Evolutionary conservation across 129 eudicot genomes (phyloP), one percentile per base, ranked within the genome.

Genomic region (Helichrysum umbraculigerum): DNA sequence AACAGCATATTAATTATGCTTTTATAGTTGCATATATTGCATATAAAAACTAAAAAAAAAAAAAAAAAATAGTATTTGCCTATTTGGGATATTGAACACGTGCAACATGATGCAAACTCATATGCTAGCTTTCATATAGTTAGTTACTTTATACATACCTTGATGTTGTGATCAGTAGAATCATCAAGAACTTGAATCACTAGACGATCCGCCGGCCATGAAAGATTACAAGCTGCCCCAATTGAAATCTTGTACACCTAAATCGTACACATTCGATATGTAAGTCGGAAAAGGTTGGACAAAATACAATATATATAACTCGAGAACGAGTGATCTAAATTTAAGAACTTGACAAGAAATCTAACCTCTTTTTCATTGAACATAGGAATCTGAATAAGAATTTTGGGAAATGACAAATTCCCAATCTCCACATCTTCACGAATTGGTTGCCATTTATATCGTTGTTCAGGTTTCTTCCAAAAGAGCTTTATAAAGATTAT

Each of bases 111-210:
- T 42, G 50, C 50, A 42, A 42, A 42, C 50, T 42, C 50, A 11
- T 41, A 41, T 42, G 50, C 3, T 42, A 42, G 41, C 51, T 52
- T 72, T 34, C 34, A 30, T 28, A 73, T 32, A 54, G 2, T 42
- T 42, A 11, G 50, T 25, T 25, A 25, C 0, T 25, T 42, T 42
- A 42, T 42, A 42, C 50, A 19, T 86, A 93, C 98, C 98, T 93
- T 93, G 64, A 93, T 66, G 62, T 52, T 50, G 51, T 83, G 91
- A 64, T 93, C 96, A 19, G 96, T 93, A 22, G 98, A 93, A 72
- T 93, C 98, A 85, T 93, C 98, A 30, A 93, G 98, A 56, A 93
- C 98, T 87, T 93, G 98, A 82, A 93, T 88, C 34, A 93, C 96
- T 9, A 93, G 79, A 35, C 98, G 88, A 83, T 93, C 96, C 0